phyloP scores from a whole-genome alignment of 2,329 filamentous ascomycete genomes.

The Monilinia vaccinii-corymbosi region DNA sequence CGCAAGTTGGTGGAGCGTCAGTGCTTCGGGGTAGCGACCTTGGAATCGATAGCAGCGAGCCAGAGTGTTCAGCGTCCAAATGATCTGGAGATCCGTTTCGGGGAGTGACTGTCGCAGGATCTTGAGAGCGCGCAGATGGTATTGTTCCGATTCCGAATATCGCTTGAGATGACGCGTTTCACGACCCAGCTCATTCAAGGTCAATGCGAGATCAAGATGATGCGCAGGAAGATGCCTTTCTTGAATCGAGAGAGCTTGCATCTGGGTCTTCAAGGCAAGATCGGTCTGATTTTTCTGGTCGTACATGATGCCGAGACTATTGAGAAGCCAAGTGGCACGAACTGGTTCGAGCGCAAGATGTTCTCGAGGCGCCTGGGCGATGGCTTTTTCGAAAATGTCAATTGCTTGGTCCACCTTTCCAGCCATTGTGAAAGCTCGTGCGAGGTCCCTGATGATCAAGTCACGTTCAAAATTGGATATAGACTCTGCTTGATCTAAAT shows the following conservation, averaged over 20 bases:
- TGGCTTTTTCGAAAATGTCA: background rate
- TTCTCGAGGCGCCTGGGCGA: background rate
- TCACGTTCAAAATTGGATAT: slow-evolving; percentile 7
- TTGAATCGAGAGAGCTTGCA: background rate
- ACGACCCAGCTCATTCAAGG: slow-evolving; percentile 5
- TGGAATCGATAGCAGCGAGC: slow-evolving; percentile 1
- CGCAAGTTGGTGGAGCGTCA: background rate
- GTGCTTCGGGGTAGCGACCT: background rate
- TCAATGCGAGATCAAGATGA: slow-evolving; percentile 4
- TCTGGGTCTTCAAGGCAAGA: background rate
- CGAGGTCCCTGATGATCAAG: background rate
- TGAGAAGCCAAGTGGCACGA: slow-evolving; percentile 2
- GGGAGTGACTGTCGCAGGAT: slow-evolving; percentile 1
- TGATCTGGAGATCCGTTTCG: slow-evolving; percentile 1
- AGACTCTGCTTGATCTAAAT: background rate
- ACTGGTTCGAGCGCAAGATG: background rate
- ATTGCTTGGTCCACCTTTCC: slow-evolving; percentile 1
- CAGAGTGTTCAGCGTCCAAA: slow-evolving; percentile 4
- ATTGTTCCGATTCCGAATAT: slow-evolving; percentile 1
- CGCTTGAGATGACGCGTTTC: background rate
- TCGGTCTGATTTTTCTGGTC: background rate
- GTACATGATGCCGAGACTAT: slow-evolving; percentile 9
- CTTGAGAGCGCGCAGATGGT: slow-evolving; percentile 1
- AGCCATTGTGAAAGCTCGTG: slow-evolving; percentile 7
- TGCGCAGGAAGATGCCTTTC: background rate